phyloP scores from a whole-genome alignment of 2,329 filamentous ascomycete species.

The Cordyceps pruinosa region DNA sequence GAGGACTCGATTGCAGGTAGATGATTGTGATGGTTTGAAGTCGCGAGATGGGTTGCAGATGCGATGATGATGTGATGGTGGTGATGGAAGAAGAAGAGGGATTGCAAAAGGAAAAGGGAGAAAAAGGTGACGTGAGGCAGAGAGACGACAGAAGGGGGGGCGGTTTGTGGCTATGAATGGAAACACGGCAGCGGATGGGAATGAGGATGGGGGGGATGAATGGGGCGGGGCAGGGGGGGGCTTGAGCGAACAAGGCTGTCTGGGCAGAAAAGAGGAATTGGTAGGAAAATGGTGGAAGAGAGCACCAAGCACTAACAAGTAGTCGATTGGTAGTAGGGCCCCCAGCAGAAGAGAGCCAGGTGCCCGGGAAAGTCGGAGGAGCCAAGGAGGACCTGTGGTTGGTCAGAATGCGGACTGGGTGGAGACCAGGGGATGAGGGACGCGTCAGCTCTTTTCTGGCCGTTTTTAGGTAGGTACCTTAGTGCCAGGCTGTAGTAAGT shows the following conservation, averaged over 20 bases:
- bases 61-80: conserved; percentile 16
- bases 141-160: conserved; percentile 22
- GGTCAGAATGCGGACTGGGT: conserved; percentile 4
- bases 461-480: neutral
- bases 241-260: conserved; percentile 4
- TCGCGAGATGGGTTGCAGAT: conserved; percentile 13
- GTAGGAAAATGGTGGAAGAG: too few relatives aligned
- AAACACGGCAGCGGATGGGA: conserved; percentile 15
- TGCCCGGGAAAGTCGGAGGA: conserved; percentile 1
- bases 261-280: neutral
- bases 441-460: conserved; percentile 25
- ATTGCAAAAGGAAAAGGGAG: conserved; percentile 16
- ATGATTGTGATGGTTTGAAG: conserved; percentile 2
- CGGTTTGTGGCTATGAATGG: conserved; percentile 27
- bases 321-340: too few relatives aligned
- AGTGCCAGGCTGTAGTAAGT: too few relatives aligned
- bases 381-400: conserved; percentile 5
- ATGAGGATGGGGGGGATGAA: neutral
- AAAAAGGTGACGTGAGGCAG: conserved; percentile 18
- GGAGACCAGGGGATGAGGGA: conserved; percentile 19
- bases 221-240: neutral
- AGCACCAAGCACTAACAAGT: too few relatives aligned
- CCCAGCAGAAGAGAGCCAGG: neutral
- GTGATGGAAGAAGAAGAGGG: conserved; percentile 16
- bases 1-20: neutral